phyloP scores from a whole-genome alignment of 139 green algal species.

The Micromonas commoda region DNA sequence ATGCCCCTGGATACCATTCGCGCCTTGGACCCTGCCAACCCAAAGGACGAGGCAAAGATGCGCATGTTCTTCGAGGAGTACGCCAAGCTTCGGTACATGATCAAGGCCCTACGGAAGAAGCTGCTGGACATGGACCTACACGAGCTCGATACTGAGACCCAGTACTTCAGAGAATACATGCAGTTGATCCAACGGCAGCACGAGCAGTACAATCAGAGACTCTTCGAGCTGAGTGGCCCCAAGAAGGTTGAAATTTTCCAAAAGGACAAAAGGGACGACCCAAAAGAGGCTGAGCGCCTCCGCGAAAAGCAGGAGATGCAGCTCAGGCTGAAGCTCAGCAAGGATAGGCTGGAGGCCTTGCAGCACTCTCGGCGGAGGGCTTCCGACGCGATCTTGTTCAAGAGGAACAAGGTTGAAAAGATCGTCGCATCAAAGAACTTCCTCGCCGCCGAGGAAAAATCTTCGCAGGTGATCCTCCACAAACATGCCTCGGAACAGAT shows the following conservation, averaged over 20 bases:
- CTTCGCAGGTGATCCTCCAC: too few relatives aligned
- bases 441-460: too few relatives aligned
- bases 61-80: neutral
- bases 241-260: too few relatives aligned
- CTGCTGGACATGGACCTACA: neutral
- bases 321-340: neutral
- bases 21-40: neutral
- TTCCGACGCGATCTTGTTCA: neutral
- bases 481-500: too few relatives aligned
- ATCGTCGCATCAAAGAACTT: neutral
- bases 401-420: neutral
- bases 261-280: too few relatives aligned
- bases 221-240: too few relatives aligned
- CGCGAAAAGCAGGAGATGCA: neutral
- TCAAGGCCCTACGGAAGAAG: neutral
- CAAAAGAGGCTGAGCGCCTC: neutral
- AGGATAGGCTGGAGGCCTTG: neutral
- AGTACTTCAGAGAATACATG: too few relatives aligned
- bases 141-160: neutral
- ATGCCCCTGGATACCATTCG: neutral
- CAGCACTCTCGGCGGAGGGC: neutral
- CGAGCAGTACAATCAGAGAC: too few relatives aligned
- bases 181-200: too few relatives aligned
- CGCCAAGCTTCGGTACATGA: neutral
- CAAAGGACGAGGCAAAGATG: neutral